phyloP scores from a whole-genome alignment of 1,284 basidiomycete species.

The Ustilago nuda region DNA sequence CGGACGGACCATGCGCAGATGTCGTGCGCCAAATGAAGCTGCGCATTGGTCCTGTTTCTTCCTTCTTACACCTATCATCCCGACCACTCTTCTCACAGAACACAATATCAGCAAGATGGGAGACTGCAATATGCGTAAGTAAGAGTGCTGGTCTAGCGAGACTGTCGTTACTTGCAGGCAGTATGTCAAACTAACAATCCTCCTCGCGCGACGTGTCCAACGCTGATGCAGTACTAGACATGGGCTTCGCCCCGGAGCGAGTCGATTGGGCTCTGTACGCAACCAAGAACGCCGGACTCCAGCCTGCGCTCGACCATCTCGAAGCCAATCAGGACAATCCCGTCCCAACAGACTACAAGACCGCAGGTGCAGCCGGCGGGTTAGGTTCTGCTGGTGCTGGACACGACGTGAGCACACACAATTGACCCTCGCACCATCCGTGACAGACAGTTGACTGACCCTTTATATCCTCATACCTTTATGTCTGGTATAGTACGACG shows the following conservation, averaged over 20 bases:
- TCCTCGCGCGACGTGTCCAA: background rate
- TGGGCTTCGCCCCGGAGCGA: conserved; percentile 65
- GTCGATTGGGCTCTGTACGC: conserved; percentile 67
- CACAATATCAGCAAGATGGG: conserved; percentile 27
- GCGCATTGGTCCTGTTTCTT: conserved; percentile 8
- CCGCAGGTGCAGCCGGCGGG: conserved; percentile 15
- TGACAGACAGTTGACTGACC: background rate
- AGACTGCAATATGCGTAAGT: conserved; percentile 44
- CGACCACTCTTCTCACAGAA: background rate
- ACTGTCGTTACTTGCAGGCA: background rate
- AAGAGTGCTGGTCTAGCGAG: background rate
- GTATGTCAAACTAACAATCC: background rate
- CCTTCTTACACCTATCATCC: background rate
- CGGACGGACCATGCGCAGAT: conserved; percentile 34
- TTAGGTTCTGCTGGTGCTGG: conserved; percentile 22
- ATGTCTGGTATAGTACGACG: conserved; percentile 46
- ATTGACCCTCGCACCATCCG: background rate
- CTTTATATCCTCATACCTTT: background rate
- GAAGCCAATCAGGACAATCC: conserved; percentile 62
- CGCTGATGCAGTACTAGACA: conserved; percentile 57
- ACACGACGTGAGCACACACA: conserved; percentile 36
- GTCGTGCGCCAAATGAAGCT: conserved; percentile 19
- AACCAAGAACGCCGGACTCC: conserved; percentile 57
- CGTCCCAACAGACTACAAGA: conserved; percentile 56
- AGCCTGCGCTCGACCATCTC: conserved; percentile 67